A percentile compares a stretch with the other conserved stretches of the same genome.
Conservation (phyloP, 352 stramenopile genomes). For the Phytophthora ohioensis region DNA sequence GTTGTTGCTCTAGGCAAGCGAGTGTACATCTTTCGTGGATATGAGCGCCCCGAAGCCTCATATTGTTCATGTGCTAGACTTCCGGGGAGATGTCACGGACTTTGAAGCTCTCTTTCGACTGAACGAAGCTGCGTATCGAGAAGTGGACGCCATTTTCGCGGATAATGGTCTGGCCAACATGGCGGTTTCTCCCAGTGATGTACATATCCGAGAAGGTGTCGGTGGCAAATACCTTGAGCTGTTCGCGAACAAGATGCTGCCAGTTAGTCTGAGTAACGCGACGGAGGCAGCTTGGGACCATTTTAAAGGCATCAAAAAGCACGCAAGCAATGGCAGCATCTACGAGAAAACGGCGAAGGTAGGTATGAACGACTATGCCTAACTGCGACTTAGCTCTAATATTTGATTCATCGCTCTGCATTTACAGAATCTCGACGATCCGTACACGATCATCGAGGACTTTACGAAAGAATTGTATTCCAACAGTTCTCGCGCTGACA, state of each 20-base stretch:
- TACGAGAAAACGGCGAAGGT: slow-evolving; percentile 44
- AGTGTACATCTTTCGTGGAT: slow-evolving; percentile 24
- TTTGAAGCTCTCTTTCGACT: slow-evolving; percentile 33
- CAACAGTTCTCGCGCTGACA: slow-evolving; percentile 54
- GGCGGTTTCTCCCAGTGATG: slow-evolving; percentile 27
- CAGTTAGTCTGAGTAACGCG: slow-evolving; percentile 27
- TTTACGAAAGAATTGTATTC: slow-evolving; percentile 64
- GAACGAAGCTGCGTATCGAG: slow-evolving; percentile 24
- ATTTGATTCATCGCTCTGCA: background rate
- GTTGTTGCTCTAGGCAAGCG: slow-evolving; percentile 9
- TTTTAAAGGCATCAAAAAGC: slow-evolving; percentile 42
- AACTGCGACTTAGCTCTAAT: background rate
- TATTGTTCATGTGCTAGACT: slow-evolving; percentile 21
- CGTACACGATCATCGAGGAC: slow-evolving; percentile 65
- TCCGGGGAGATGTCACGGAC: slow-evolving; percentile 23
- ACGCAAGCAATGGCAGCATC: slow-evolving; percentile 34
- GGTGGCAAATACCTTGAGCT: slow-evolving; percentile 36
- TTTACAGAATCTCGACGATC: slow-evolving; percentile 41
- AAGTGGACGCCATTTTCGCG: slow-evolving; percentile 36
- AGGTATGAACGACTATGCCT: background rate
- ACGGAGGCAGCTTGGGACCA: slow-evolving; percentile 35
- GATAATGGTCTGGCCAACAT: slow-evolving; percentile 34
- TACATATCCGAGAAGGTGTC: slow-evolving; percentile 32
- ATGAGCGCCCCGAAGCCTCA: slow-evolving; percentile 9
- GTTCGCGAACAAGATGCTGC: slow-evolving; percentile 36